phyloP scores from a whole-genome alignment of 176 grass and related monocot genomes.

The Secale cereale region DNA sequence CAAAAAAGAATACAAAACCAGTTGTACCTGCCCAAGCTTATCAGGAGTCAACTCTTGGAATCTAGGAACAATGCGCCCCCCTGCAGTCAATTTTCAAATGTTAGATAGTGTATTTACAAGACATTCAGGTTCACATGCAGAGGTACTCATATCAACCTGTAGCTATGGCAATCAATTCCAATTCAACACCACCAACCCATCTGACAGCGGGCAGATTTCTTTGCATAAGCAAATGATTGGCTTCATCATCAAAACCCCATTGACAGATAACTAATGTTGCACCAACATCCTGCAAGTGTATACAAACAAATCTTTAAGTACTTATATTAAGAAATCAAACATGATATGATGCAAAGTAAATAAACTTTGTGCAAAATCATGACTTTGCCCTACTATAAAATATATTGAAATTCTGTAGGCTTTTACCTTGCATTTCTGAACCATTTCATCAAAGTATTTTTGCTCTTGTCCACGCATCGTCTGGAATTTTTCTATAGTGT shows the following conservation, averaged over 20 bases:
- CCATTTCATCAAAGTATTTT: conserved; percentile 96
- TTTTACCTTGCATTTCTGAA: conserved; percentile 90
- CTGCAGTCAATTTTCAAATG: conserved; percentile 40
- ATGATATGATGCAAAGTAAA: background rate
- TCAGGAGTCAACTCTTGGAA: conserved; percentile 76
- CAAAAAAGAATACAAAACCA: conserved; percentile 7
- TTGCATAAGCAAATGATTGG: conserved; percentile 88
- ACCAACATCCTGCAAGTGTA: conserved; percentile 64
- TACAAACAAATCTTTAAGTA: background rate
- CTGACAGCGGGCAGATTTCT: conserved; percentile 94
- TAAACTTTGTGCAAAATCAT: background rate
- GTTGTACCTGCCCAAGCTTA: conserved; percentile 79
- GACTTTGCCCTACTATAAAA: background rate
- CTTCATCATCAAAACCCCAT: conserved; percentile 97
- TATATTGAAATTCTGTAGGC: background rate
- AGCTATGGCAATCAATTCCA: conserved; percentile 97
- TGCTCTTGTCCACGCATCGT: conserved; percentile 62
- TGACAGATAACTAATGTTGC: conserved; percentile 92
- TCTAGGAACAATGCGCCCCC: conserved; percentile 81
- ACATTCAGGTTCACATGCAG: background rate
- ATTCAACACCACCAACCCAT: conserved; percentile 97
- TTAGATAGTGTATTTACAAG: background rate
- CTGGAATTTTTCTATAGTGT: conserved; percentile 89
- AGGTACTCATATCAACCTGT: conserved; percentile 49
- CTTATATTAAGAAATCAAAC: background rate